Evolutionary conservation across 306 rosid genomes (phyloP).

Genomic region (Prinsepia uniflora): DNA sequence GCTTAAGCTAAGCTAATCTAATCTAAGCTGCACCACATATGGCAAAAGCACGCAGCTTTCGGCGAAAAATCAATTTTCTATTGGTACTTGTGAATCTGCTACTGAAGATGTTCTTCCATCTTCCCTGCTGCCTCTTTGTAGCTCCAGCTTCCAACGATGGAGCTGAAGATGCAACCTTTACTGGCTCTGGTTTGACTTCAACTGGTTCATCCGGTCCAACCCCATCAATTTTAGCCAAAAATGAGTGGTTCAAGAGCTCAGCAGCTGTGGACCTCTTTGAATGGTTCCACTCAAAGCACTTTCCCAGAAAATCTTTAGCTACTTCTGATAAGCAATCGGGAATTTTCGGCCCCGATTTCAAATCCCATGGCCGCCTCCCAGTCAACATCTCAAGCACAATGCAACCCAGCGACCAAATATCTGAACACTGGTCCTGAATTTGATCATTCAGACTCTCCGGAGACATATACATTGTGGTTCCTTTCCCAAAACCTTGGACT

Average conservation of each 20-base stretch:
- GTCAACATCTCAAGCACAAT: constrained; percentile 9
- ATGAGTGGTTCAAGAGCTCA: constrained; percentile 4
- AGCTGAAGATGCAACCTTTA: not conserved
- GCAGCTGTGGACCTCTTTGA: not conserved
- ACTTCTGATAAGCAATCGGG: not conserved
- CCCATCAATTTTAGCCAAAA: not conserved
- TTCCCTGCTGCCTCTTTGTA: not conserved
- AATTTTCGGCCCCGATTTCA: not conserved
- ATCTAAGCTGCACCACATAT: too few species aligned
- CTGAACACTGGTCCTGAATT: constrained; percentile 2
- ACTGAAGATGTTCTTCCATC: not conserved
- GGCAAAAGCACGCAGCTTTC: not conserved
- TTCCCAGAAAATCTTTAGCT: constrained; percentile 5
- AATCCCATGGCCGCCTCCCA: not conserved
- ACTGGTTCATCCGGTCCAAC: not conserved
- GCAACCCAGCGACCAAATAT: constrained; percentile 11
- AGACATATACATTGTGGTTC: not conserved
- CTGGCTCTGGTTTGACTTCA: not conserved
- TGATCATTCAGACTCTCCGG: not conserved
- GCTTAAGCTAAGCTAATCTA: not conserved
- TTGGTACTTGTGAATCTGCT: not conserved
- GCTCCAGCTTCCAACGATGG: not conserved
- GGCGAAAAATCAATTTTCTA: not conserved
- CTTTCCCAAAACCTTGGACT: not conserved
- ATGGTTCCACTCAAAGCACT: constrained; percentile 3